Conservation (phyloP, 2,329 filamentous ascomycete species). For the Coniella lustricola region DNA sequence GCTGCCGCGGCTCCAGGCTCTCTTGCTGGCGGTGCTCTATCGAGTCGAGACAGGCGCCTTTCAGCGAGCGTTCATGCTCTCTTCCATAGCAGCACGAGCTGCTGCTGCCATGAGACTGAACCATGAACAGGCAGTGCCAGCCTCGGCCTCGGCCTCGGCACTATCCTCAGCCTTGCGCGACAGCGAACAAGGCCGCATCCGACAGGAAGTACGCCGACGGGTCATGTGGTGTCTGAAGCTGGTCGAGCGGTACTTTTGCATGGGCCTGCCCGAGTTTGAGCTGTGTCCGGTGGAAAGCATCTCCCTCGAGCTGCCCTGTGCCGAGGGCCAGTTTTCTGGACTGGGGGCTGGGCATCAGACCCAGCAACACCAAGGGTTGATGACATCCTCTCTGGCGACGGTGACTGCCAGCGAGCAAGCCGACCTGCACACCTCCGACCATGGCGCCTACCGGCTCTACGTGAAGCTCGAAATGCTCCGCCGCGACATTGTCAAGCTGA, state of each 20-base stretch:
- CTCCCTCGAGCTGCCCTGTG: conserved; percentile 34
- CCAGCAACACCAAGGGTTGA: conserved; percentile 1
- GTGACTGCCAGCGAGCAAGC: not conserved
- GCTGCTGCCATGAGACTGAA: conserved; percentile 37
- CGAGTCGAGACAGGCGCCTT: conserved; percentile 37
- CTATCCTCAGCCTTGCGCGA: not conserved
- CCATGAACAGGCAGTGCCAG: conserved; percentile 30
- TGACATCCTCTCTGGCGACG: too few relatives aligned
- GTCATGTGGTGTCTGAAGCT: conserved; percentile 40
- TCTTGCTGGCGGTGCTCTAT: conserved; percentile 38
- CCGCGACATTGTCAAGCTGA: conserved; percentile 18
- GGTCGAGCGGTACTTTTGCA: conserved; percentile 35
- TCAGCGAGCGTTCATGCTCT: conserved; percentile 38
- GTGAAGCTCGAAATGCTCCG: conserved; percentile 20
- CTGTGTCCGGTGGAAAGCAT: conserved; percentile 36
- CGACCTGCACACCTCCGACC: conserved; percentile 5
- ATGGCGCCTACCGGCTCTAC: conserved; percentile 16
- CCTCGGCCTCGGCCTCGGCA: too few relatives aligned
- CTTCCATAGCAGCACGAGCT: conserved; percentile 35
- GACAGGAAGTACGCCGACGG: conserved; percentile 35
- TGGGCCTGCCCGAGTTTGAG: conserved; percentile 38
- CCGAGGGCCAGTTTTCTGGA: conserved; percentile 35
- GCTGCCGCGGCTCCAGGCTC: conserved; percentile 28
- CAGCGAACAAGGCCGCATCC: conserved; percentile 26
- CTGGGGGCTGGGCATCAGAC: too few relatives aligned